Evolutionary conservation across 1,139 yeast genomes (phyloP).

Genomic region (Saccharomyces hybrid): DNA sequence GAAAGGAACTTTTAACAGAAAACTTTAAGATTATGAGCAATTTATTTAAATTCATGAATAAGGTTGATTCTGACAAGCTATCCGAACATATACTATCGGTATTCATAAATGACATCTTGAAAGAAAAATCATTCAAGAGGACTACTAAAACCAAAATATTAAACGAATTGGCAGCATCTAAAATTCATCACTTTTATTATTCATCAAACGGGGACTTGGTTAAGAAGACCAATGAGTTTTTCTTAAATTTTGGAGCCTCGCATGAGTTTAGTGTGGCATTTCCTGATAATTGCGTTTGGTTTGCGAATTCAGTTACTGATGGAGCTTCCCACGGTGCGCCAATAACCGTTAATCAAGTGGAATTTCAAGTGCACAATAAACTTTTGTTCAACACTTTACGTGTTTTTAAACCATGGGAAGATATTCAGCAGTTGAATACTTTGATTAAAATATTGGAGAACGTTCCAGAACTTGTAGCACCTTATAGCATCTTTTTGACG

Average conservation of each 20-base stretch:
- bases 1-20: conserved; percentile 57
- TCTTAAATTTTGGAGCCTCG: conserved; percentile 46
- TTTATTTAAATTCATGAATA: conserved; percentile 56
- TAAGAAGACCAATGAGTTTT: conserved; percentile 40
- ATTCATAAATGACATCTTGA: conserved; percentile 45
- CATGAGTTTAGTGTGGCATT: conserved; percentile 55
- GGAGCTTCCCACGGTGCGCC: conserved; percentile 19
- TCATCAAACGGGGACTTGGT: conserved; percentile 34
- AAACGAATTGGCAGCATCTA: conserved; percentile 67
- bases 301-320: conserved; percentile 27
- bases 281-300: conserved; percentile 54
- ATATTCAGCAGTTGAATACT: conserved; percentile 51
- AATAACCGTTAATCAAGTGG: conserved; percentile 38
- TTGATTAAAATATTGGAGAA: conserved; percentile 44
- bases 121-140: conserved; percentile 58
- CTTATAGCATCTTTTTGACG: conserved; percentile 54
- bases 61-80: conserved; percentile 46
- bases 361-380: conserved; percentile 58
- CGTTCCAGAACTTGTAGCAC: conserved; percentile 67
- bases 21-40: conserved; percentile 51
- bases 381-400: conserved; percentile 56
- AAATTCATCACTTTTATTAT: conserved; percentile 47
- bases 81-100: conserved; percentile 40
- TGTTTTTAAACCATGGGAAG: conserved; percentile 75
- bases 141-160: conserved; percentile 67